These are phyloP conservation scores for Pouteria campechiana DNA, from an alignment of 179 eudicot genomes.

Conservation along the genomic window DNA sequence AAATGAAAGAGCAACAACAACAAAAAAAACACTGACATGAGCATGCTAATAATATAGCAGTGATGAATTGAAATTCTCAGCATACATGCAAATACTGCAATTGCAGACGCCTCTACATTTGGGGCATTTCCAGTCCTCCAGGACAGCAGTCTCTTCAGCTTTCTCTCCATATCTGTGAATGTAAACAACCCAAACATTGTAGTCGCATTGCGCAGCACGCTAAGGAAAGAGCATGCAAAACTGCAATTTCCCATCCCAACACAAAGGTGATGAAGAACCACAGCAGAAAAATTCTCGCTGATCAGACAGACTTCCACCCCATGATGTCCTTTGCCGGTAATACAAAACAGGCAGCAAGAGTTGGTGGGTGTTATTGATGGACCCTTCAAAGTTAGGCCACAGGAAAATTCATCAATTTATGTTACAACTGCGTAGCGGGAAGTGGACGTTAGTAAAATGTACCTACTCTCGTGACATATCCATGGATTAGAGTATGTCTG, in stretches of 20 bases:
- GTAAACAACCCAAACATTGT: no score
- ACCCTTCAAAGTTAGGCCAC: no score
- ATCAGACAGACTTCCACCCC: neutral
- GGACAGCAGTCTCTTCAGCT: slow-evolving; percentile 21
- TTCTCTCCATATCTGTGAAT: slow-evolving; percentile 28
- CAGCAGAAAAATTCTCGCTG: neutral
- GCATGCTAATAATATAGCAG: neutral
- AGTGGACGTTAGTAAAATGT: neutral
- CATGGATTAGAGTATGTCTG: no score
- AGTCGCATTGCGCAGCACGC: no score
- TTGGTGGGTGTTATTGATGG: no score
- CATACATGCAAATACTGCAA: slow-evolving; percentile 41
- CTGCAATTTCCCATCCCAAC: no score
- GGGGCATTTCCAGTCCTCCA: slow-evolving; percentile 33
- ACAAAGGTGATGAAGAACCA: neutral
- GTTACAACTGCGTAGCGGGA: no score
- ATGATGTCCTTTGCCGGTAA: no score
- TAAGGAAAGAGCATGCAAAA: no score
- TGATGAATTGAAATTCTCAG: neutral
- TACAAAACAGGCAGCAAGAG: no score
- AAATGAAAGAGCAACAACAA: neutral
- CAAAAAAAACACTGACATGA: neutral
- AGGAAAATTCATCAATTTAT: no score
- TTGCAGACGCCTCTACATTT: slow-evolving; percentile 40
- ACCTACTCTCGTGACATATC: no score